Evolutionary conservation across 2,329 filamentous ascomycete species (phyloP), one percentile per base, ranked within the genome.

Genomic region (Plectosphaerella cucumerina): DNA sequence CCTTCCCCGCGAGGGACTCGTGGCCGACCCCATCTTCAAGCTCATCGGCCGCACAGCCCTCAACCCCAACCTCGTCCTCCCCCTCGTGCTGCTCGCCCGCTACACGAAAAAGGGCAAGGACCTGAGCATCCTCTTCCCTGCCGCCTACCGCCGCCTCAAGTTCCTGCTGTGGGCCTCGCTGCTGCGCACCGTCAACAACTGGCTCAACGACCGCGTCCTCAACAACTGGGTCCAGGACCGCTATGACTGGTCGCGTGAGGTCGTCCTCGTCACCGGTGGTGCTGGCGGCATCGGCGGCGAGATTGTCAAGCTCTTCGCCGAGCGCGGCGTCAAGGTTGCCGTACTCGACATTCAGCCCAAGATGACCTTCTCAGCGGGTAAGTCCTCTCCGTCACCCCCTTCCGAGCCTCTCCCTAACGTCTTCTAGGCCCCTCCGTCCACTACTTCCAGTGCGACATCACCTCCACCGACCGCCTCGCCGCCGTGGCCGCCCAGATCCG

Each of bases 191-290:
- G 56, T 78, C 15, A 82, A 76, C 60, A 64, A 62, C 14, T 81
- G 74, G 64, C 65, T 84, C 12, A 82, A 80, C 58, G 66, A 70
- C 2, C 69, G 75, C 2, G 70, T 70, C 2, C 56, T 73, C 50
- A 75, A 78, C 62, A 77, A 76, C 62, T 81, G 75, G 72, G 70
- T 63, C 2, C 62, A 58, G 11, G 81, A 82, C 59, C 68, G 63
- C 39, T 87, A 85, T 67, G 76, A 83, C 62, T 90, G 87, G 85
- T 69, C 74, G 20, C 77, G 76, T 48, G 87, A 91, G 69, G 76
- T 91, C 47, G 84, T 89, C 3, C 72, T 91, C 42, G 76, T 92
- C 18, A 92, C 89, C 0, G 88, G 89, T 8, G 89, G 89, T 8
- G 83, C 85, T 41, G 81, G 82, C 50, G 89, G 89, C 0, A 90